Base-by-base conservation (phyloP, 768 basidiomycete species). In the Rhodotorula toruloides region DNA sequence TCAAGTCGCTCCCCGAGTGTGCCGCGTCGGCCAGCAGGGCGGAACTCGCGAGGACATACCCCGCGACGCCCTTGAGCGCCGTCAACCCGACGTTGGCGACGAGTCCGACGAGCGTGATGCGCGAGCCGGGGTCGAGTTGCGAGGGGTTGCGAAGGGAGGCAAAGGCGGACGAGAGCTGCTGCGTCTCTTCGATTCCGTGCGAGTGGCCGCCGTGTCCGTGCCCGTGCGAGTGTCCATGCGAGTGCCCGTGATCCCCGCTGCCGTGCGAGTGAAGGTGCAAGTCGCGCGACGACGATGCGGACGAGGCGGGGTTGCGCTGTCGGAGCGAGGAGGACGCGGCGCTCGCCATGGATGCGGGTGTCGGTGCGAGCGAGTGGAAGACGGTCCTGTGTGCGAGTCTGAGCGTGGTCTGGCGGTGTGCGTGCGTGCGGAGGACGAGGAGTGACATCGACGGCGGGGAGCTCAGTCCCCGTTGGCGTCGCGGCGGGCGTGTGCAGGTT, bases 21-120 rank as follows among this genome's bases (percentile, higher is more conserved):
- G 89, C 93, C 0, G 93, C 92, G 72, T 97, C 94, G 6, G 94
- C 94, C 22, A 98, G 81, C 48, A 98, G 80, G 0, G 90, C 86
- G 13, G 91, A 91, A 11, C 89, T 91, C 73, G 97, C 91, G 83
- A 82, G 78, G 75, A 84, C 86, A 84, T 87, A 88, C 29, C 92
- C 96, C 44, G 94, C 93, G 17, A 82, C 74, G 44, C 91, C 94
- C 77, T 99, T 99, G 37, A 86, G 81, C 22, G 80, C 80, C 0
- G 93, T 96, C 69, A 99, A 79, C 11, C 81, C 84, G 40, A 98
- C 80, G 74, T 98, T 98, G 57, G 87, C 81, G 58, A 85, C 82
- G 40, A 98, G 80, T 1, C 96, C 94, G 68, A 91, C 78, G 58
- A 94, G 82, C 11, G 91, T 94, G 74, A 94, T 88, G 61, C 83